phyloP scores from a whole-genome alignment of 257 asterid genomes.

The Asclepias syriaca region DNA sequence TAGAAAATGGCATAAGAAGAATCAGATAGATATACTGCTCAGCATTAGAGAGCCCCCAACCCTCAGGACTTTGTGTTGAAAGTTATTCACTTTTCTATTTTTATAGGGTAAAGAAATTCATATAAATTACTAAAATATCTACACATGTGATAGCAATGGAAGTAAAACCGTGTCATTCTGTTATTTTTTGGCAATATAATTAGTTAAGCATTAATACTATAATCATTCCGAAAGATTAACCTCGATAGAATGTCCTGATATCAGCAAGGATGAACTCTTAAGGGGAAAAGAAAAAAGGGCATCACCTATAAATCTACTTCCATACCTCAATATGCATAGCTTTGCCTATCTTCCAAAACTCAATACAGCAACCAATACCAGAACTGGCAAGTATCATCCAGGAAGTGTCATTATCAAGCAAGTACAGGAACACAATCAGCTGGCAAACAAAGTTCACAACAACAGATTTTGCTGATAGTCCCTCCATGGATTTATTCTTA shows the following conservation, averaged over 20 bases:
- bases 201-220: not conserved
- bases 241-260: not conserved
- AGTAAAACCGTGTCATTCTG: not conserved
- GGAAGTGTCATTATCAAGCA: slow-evolving; percentile 96
- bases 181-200: not conserved
- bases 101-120: not conserved
- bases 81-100: not conserved
- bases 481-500: slow-evolving; percentile 99
- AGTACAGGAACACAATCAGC: slow-evolving; percentile 82
- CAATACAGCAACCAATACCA: slow-evolving; percentile 96
- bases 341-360: slow-evolving; percentile 99
- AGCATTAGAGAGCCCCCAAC: not conserved
- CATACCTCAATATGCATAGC: slow-evolving; percentile 98
- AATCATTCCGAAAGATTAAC: not conserved
- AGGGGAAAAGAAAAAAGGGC: not conserved
- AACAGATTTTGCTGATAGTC: slow-evolving; percentile 90
- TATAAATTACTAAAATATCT: not conserved
- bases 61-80: not conserved
- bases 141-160: not conserved
- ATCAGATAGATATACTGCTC: not conserved
- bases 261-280: not conserved
- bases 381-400: slow-evolving; percentile 99
- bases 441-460: slow-evolving; percentile 87
- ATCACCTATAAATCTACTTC: slow-evolving; percentile 4
- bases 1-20: slow-evolving; percentile 20